Percentiles rank a stretch among this genome's conserved stretches.
These are phyloP conservation scores for Chaetomium tenue DNA, from an alignment of 495 filamentous ascomycete species.

Conservation along the genomic window DNA sequence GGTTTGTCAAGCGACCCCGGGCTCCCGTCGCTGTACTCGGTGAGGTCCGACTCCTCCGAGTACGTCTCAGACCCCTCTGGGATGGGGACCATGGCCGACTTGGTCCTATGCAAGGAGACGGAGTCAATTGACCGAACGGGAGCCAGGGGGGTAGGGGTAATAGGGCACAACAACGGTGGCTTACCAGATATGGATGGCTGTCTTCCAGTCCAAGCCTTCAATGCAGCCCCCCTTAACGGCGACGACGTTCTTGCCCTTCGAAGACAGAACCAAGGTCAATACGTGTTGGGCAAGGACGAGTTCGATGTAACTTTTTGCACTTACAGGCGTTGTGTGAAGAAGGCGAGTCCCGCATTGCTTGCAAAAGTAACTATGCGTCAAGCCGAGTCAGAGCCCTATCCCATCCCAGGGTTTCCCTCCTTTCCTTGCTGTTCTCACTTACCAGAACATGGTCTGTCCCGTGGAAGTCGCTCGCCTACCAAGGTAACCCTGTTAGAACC, in stretches of 20 bases:
- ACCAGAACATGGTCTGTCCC: constrained; percentile 50
- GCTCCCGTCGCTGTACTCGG: constrained; percentile 35
- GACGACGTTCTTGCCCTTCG: constrained; percentile 30
- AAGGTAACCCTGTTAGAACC: not conserved
- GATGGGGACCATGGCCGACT: constrained; percentile 61
- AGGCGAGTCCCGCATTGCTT: constrained; percentile 58
- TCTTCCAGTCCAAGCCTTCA: constrained; percentile 55
- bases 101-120: constrained; percentile 37
- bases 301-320: constrained; percentile 2
- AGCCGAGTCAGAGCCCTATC: not conserved
- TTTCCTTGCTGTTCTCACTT: constrained; percentile 15
- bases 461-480: constrained; percentile 39
- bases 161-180: not conserved
- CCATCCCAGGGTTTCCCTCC: not conserved
- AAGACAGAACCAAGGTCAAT: not conserved
- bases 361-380: constrained; percentile 53
- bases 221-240: constrained; percentile 64
- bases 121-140: not conserved
- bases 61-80: constrained; percentile 54
- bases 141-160: not conserved
- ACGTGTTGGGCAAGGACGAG: not conserved
- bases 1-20: constrained; percentile 47
- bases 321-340: constrained; percentile 53
- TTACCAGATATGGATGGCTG: constrained; percentile 58
- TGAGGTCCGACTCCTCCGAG: constrained; percentile 44